These are phyloP conservation scores for Penicillium canariense DNA, from an alignment of 495 filamentous ascomycete species.

Conservation along the genomic window DNA sequence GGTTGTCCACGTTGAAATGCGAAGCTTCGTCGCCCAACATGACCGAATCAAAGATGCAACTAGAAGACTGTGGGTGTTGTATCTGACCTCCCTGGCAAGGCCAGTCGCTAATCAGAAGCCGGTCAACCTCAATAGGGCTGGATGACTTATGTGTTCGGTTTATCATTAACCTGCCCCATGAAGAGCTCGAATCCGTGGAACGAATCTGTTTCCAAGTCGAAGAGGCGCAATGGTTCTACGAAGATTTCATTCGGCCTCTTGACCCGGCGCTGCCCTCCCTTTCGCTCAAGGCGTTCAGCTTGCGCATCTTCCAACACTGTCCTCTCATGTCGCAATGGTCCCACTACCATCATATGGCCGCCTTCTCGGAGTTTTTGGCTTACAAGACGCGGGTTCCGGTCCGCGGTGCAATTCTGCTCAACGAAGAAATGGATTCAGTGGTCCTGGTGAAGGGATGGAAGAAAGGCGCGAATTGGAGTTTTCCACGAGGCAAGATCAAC, in stretches of 20 bases:
- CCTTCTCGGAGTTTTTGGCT: conserved; percentile 83
- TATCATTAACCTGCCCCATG: conserved; percentile 89
- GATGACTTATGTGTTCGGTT: conserved; percentile 95
- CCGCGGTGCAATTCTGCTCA: conserved; percentile 87
- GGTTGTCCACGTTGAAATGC: conserved; percentile 44
- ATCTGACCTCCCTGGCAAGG: conserved; percentile 3
- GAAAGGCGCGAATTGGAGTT: conserved; percentile 94
- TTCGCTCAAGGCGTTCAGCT: conserved; percentile 74
- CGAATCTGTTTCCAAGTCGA: conserved; percentile 98
- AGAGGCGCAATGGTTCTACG: conserved; percentile 99
- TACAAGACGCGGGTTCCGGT: conserved; percentile 96
- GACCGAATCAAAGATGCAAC: conserved; percentile 75
- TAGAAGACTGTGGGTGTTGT: conserved; percentile 77
- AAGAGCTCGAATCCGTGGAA: conserved; percentile 84
- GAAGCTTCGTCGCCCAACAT: conserved; percentile 51
- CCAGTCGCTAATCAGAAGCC: conserved; percentile 7
- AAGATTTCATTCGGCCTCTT: conserved; percentile 93
- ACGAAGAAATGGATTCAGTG: conserved; percentile 84
- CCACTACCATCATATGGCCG: conserved; percentile 68
- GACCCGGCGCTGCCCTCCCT: conserved; percentile 83
- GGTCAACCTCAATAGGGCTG: conserved; percentile 59
- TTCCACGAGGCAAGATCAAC: conserved; percentile 95
- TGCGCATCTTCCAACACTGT: conserved; percentile 89
- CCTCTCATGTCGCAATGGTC: conserved; percentile 81
- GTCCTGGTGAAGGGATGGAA: conserved; percentile 97